Evolutionary conservation across 805 yeast genomes (phyloP).

Genomic region (Wickerhamomyces kurtzmanii): DNA sequence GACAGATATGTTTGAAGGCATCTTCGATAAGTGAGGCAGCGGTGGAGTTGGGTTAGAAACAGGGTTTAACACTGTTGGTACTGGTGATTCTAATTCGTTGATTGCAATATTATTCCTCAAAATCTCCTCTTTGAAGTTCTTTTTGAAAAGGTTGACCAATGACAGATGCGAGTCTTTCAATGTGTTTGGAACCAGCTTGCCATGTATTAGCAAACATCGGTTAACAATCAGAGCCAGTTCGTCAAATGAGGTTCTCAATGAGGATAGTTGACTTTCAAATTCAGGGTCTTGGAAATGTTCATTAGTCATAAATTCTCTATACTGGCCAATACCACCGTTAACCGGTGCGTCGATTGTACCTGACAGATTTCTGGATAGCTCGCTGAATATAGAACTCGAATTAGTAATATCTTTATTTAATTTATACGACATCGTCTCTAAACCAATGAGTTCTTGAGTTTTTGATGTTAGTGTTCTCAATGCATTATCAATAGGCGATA

Average conservation of each 20-base stretch:
- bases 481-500: constrained; percentile 85
- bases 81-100: constrained; percentile 13
- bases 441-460: constrained; percentile 61
- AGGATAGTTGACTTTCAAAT: constrained; percentile 16
- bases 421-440: constrained; percentile 50
- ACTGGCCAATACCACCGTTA: constrained; percentile 86
- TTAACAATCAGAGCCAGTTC: constrained; percentile 59
- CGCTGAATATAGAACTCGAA: constrained; percentile 40
- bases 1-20: constrained; percentile 5
- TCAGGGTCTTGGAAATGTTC: constrained; percentile 18
- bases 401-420: constrained; percentile 42
- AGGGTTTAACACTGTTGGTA: too few species aligned
- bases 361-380: constrained; percentile 58
- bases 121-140: constrained; percentile 64
- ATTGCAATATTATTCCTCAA: constrained; percentile 19
- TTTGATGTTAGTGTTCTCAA: constrained; percentile 54
- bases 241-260: constrained; percentile 38
- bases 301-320: constrained; percentile 53
- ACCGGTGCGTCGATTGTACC: constrained; percentile 92
- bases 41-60: constrained; percentile 5
- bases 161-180: constrained; percentile 60
- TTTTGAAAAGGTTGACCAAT: constrained; percentile 49
- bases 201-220: constrained; percentile 63
- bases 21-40: constrained; percentile 4
- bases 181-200: constrained; percentile 43